These are phyloP conservation scores for Microcyclosporella mali DNA, from an alignment of 2,329 filamentous ascomycete genomes.

Conservation along the genomic window DNA sequence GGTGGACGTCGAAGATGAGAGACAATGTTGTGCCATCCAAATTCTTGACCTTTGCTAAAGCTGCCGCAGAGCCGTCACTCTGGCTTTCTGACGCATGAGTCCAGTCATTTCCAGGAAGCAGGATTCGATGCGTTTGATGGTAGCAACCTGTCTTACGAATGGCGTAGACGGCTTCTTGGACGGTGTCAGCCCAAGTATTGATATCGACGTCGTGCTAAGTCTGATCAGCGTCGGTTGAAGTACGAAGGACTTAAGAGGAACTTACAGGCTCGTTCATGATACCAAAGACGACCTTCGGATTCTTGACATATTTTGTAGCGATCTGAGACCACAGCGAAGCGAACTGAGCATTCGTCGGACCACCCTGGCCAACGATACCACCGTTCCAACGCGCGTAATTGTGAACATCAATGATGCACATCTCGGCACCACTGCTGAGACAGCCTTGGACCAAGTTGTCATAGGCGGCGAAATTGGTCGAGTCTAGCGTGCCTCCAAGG, in stretches of 20 bases:
- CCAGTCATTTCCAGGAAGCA: constrained; percentile 58
- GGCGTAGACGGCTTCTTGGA: constrained; percentile 58
- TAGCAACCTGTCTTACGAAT: constrained; percentile 59
- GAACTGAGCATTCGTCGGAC: constrained; percentile 54
- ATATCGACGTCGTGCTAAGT: constrained; percentile 42
- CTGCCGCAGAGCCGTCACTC: constrained; percentile 26
- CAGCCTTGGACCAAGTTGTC: constrained; percentile 28
- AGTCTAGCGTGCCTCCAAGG: constrained; percentile 25
- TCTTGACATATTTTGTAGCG: constrained; percentile 52
- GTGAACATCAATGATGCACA: constrained; percentile 30
- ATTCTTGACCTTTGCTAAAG: constrained; percentile 24
- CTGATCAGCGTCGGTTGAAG: constrained; percentile 2
- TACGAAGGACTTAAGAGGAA: constrained; percentile 40
- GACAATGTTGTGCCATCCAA: constrained; percentile 27
- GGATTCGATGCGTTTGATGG: constrained; percentile 52
- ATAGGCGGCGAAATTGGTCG: constrained; percentile 24
- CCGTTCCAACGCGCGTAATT: constrained; percentile 45
- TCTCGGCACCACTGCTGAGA: constrained; percentile 32
- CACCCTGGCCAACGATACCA: constrained; percentile 59
- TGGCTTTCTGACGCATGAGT: constrained; percentile 22
- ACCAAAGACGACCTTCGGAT: constrained; percentile 55
- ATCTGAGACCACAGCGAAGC: constrained; percentile 51
- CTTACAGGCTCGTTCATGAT: constrained; percentile 59
- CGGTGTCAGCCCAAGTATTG: constrained; percentile 52
- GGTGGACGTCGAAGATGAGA: constrained; percentile 39